Conservation (phyloP, 2,329 filamentous ascomycete species). For the Aspergillus fumigatiaffinis region DNA sequence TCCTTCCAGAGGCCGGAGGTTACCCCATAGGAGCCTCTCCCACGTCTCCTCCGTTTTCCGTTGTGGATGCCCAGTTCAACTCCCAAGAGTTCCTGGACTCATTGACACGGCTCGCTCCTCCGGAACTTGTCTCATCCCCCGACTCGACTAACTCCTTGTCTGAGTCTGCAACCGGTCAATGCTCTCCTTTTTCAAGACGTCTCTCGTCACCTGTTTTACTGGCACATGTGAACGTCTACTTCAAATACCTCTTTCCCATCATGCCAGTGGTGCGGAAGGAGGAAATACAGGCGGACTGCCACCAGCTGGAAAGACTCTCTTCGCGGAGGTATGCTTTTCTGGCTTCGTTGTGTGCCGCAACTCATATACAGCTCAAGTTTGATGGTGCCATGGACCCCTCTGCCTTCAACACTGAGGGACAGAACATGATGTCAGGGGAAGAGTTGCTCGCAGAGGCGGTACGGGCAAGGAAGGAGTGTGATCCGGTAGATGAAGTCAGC, state of each 20-base stretch:
- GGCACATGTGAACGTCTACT: conserved; percentile 39
- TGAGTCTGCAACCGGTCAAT: conserved; percentile 20
- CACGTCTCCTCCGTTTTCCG: conserved; percentile 22
- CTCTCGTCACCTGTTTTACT: conserved; percentile 33
- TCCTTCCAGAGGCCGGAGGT: conserved; percentile 11
- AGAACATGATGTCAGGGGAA: conserved; percentile 60
- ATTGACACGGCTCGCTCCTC: conserved; percentile 25
- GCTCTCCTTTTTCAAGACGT: conserved; percentile 19
- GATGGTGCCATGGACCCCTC: conserved; percentile 27
- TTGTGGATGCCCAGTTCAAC: conserved; percentile 22
- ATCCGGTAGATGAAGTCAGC: conserved; percentile 39
- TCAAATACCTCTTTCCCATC: conserved; percentile 42
- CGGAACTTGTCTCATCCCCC: conserved; percentile 32
- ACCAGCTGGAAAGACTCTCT: conserved; percentile 52
- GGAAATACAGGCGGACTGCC: conserved; percentile 32
- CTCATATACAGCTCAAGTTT: conserved; percentile 43
- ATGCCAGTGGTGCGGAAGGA: conserved; percentile 41
- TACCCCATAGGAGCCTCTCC: conserved; percentile 23
- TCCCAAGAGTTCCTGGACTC: conserved; percentile 23
- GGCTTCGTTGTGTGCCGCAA: conserved; percentile 40
- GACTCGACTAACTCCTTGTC: conserved; percentile 30
- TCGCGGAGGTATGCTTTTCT: conserved; percentile 39
- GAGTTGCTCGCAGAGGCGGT: conserved; percentile 64
- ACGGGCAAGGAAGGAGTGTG: conserved; percentile 37
- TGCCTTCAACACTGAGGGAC: conserved; percentile 48